Evolutionary conservation across 805 yeast genomes (phyloP).

Genomic region (Saccharomycopsis babjevae): DNA sequence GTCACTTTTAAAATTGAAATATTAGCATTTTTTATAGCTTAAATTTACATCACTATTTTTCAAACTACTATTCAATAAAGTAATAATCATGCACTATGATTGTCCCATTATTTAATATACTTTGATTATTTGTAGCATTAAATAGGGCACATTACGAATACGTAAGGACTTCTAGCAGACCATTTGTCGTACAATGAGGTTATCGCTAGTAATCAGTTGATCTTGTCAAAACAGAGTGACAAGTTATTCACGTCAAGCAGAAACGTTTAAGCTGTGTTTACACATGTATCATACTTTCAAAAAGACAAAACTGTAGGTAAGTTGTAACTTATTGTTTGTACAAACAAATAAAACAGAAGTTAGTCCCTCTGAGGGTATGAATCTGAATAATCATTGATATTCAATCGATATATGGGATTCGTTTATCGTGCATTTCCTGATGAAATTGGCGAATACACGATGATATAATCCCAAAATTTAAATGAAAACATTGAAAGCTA

Average conservation of each 20-base stretch:
- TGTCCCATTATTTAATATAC: background rate
- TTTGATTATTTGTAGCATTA: background rate
- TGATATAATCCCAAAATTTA: slow-evolving; percentile 35
- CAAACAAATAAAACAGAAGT: background rate
- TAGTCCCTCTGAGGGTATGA: slow-evolving; percentile 3
- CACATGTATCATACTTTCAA: slow-evolving; percentile 3
- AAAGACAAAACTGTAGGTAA: background rate
- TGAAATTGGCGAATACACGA: slow-evolving; percentile 31
- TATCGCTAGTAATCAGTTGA: no score
- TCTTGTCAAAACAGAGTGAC: no score
- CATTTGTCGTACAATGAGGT: no score
- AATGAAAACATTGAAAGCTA: background rate
- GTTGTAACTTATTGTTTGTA: background rate
- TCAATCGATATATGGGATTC: slow-evolving; percentile 37
- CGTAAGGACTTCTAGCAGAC: no score
- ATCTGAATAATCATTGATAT: slow-evolving; percentile 3
- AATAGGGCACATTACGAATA: background rate
- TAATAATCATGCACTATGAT: background rate
- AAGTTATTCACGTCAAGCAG: no score
- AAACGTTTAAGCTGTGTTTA: background rate
- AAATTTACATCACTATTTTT: background rate
- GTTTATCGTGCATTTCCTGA: slow-evolving; percentile 34
- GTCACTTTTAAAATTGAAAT: background rate
- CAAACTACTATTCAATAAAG: background rate
- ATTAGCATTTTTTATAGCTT: background rate